Evolutionary conservation across 106 monocot genomes (phyloP).

Genomic region (Platanthera guangdongensis): DNA sequence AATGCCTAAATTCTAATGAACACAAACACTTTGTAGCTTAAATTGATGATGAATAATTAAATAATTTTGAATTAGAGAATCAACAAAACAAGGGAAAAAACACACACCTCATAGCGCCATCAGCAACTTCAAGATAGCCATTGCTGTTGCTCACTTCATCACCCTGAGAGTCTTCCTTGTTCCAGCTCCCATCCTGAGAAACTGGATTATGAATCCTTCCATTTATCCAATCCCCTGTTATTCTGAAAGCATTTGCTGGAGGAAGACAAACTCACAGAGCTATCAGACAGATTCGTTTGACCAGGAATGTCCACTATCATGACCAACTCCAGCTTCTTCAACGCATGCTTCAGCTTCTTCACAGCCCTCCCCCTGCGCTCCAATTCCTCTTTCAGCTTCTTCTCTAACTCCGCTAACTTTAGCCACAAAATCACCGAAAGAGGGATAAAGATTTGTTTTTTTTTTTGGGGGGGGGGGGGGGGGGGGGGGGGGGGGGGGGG

Average conservation of each 20-base stretch:
- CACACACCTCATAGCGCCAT: conserved; percentile 15
- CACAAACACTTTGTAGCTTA: too few species aligned
- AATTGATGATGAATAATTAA: too few species aligned
- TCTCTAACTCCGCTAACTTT: conserved; percentile 47
- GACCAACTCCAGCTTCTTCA: conserved; percentile 70
- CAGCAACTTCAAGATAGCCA: background rate
- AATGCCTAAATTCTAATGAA: background rate
- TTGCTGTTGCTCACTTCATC: background rate
- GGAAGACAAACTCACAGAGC: conserved; percentile 32
- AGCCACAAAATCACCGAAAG: background rate
- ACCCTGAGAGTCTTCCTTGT: conserved; percentile 8
- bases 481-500: too few species aligned
- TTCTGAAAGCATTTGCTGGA: background rate
- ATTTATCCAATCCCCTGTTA: background rate
- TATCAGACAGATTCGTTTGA: conserved; percentile 11
- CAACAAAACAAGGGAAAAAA: background rate
- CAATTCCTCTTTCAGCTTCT: conserved; percentile 50
- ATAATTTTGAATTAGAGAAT: too few species aligned
- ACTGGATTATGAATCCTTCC: conserved; percentile 4
- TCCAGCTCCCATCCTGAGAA: conserved; percentile 44
- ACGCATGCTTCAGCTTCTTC: conserved; percentile 49
- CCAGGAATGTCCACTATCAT: conserved; percentile 30
- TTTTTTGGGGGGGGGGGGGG: too few species aligned
- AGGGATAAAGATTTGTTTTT: background rate
- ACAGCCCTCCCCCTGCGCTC: conserved; percentile 62